A percentile compares a stretch with the other conserved stretches of the same genome.
phyloP scores from a whole-genome alignment of 2,329 filamentous ascomycete genomes.

The Fusarium haematococcum region DNA sequence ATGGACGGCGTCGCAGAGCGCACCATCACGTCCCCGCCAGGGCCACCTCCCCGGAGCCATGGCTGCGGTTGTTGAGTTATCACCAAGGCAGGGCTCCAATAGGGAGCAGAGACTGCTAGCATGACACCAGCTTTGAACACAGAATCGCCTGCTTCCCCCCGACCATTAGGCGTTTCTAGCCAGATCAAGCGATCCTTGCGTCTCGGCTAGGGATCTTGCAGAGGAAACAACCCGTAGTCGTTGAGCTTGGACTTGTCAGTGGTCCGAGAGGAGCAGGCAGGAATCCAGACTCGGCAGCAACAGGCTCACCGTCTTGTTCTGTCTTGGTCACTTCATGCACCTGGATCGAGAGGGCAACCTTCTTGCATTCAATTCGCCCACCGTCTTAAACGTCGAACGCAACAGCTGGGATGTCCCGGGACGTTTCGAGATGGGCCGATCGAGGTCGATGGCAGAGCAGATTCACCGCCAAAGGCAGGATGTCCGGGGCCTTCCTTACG shows the following conservation, averaged over 20 bases:
- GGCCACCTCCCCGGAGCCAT: constrained; percentile 39
- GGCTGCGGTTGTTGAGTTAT: constrained; percentile 28
- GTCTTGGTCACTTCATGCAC: constrained; percentile 25
- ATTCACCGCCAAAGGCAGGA: constrained; percentile 42
- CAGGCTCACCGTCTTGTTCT: constrained; percentile 34
- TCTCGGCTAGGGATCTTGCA: constrained; percentile 34
- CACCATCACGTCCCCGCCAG: constrained; percentile 39
- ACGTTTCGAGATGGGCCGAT: constrained; percentile 36
- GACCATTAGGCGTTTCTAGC: constrained; percentile 26
- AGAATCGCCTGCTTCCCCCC: constrained; percentile 29
- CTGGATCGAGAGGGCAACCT: constrained; percentile 8
- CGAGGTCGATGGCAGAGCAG: constrained; percentile 17
- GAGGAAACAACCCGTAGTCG: constrained; percentile 26
- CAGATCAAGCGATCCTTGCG: constrained; percentile 38
- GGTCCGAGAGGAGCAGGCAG: constrained; percentile 36
- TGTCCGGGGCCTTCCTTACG: constrained; percentile 25
- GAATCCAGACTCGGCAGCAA: constrained; percentile 28
- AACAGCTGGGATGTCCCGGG: constrained; percentile 8
- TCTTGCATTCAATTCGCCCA: constrained; percentile 21
- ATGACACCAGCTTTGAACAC: constrained; percentile 30
- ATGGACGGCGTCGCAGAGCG: constrained; percentile 16
- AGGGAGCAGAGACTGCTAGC: constrained; percentile 12
- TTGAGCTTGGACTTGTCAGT: constrained; percentile 36
- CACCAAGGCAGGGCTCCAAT: constrained; percentile 25
- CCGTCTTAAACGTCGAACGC: constrained; percentile 23